Percentiles rank a stretch among this genome's conserved stretches.
phyloP scores from a whole-genome alignment of 352 stramenopile genomes.

The Pythium monospermum region DNA sequence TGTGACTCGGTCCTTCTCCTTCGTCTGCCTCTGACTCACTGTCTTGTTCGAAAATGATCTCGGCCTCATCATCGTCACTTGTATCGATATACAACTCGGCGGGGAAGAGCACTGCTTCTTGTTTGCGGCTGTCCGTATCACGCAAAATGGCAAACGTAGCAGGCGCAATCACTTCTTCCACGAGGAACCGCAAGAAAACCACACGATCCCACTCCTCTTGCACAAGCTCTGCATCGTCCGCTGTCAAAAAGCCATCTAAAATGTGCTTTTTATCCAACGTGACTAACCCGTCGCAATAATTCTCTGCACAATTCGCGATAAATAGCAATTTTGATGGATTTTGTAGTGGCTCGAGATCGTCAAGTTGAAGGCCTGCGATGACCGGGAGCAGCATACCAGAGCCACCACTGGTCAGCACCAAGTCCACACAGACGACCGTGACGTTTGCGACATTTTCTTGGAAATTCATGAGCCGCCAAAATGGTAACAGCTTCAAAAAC shows the following conservation, averaged over 20 bases:
- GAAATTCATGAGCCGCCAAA: not conserved
- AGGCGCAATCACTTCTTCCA: slow-evolving; percentile 5
- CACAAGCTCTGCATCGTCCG: not conserved
- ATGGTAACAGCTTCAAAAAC: not conserved
- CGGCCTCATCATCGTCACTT: too few relatives aligned
- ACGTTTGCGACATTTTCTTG: not conserved
- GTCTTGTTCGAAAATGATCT: too few relatives aligned
- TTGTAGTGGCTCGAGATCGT: not conserved
- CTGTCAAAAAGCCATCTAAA: not conserved
- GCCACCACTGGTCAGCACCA: not conserved
- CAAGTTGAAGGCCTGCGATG: not conserved
- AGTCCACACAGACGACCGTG: slow-evolving; percentile 2
- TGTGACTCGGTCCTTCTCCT: too few relatives aligned
- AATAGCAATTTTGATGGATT: not conserved
- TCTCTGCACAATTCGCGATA: not conserved
- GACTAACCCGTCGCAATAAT: not conserved
- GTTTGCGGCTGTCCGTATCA: not conserved
- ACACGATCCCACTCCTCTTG: not conserved
- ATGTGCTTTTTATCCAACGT: not conserved
- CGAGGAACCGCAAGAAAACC: slow-evolving; percentile 1
- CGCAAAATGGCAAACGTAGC: not conserved
- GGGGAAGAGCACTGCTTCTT: not conserved
- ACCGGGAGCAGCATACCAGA: not conserved
- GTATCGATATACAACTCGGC: slow-evolving; percentile 7
- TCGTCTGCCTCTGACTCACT: too few relatives aligned